Evolutionary conservation across 768 basidiomycete genomes (phyloP).

Genomic region (Phaffia tasmanica): DNA sequence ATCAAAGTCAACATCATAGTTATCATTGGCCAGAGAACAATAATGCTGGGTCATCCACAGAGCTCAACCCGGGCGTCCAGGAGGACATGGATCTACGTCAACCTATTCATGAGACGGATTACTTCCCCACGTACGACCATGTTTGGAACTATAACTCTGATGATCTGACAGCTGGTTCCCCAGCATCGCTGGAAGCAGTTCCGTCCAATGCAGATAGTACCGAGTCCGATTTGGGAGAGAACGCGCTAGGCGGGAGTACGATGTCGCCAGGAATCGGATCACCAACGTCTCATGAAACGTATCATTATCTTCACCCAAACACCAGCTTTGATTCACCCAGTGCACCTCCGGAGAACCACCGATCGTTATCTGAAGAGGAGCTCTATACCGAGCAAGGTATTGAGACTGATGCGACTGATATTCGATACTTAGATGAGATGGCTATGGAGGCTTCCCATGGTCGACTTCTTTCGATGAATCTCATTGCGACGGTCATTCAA

Average conservation of each 20-base stretch:
- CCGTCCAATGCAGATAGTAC: constrained; percentile 1
- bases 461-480: constrained; percentile 78
- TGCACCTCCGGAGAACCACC: constrained; percentile 22
- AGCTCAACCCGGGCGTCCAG: not conserved
- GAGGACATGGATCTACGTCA: not conserved
- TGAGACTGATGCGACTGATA: constrained; percentile 2
- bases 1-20: constrained; percentile 13
- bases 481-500: constrained; percentile 77
- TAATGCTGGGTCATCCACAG: constrained; percentile 14
- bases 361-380: constrained; percentile 19
- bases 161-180: not conserved
- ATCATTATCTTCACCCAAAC: constrained; percentile 1
- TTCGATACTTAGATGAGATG: constrained; percentile 14
- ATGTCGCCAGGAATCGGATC: not conserved
- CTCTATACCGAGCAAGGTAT: constrained; percentile 10
- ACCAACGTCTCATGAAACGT: not conserved
- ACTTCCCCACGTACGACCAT: not conserved
- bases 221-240: no score
- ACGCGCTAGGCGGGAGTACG: no score
- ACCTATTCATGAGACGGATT: no score
- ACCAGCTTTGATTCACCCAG: constrained; percentile 22
- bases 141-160: not conserved
- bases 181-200: not conserved
- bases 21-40: constrained; percentile 7
- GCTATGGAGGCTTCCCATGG: constrained; percentile 40